These are phyloP conservation scores for Ophiostoma angusticollis DNA, from an alignment of 2,329 filamentous ascomycete species.

Conservation along the genomic window DNA sequence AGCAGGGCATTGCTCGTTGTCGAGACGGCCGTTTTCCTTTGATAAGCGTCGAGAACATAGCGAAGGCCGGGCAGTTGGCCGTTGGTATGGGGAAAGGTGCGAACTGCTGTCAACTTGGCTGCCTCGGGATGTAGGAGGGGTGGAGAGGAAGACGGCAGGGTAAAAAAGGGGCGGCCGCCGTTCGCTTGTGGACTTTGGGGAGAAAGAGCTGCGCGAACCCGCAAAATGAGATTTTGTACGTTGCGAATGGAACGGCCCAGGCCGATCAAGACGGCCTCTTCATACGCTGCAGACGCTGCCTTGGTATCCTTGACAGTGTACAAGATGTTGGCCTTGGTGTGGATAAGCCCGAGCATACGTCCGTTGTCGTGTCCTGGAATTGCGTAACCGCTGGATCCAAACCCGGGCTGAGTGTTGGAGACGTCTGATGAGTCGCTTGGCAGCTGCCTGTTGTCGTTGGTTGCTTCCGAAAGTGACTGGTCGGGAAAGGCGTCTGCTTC, in stretches of 20 bases:
- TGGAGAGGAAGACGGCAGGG: conserved; percentile 36
- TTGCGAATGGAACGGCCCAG: conserved; percentile 56
- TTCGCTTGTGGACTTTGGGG: conserved; percentile 22
- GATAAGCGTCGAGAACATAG: conserved; percentile 55
- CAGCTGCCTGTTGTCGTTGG: not conserved
- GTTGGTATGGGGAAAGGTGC: conserved; percentile 67
- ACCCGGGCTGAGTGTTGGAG: conserved; percentile 33
- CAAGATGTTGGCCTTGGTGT: conserved; percentile 97
- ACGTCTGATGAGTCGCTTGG: not conserved
- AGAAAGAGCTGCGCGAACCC: conserved; percentile 59
- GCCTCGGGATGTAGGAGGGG: conserved; percentile 72
- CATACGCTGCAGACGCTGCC: conserved; percentile 75
- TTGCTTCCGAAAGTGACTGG: too few relatives aligned
- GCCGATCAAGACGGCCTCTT: conserved; percentile 86
- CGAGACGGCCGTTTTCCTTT: conserved; percentile 69
- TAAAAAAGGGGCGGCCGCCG: conserved; percentile 8
- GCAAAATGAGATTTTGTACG: conserved; percentile 66
- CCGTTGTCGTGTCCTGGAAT: conserved; percentile 82
- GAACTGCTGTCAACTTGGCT: conserved; percentile 67
- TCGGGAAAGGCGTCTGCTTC: too few relatives aligned
- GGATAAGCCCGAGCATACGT: conserved; percentile 80
- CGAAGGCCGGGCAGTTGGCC: conserved; percentile 65
- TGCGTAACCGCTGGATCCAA: conserved; percentile 70
- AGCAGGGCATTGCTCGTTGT: conserved; percentile 93
- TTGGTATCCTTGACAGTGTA: conserved; percentile 77